Evolutionary conservation across 768 basidiomycete species (phyloP), one percentile per base, ranked within the genome.

Genomic region (Pleurotus sapidus): DNA sequence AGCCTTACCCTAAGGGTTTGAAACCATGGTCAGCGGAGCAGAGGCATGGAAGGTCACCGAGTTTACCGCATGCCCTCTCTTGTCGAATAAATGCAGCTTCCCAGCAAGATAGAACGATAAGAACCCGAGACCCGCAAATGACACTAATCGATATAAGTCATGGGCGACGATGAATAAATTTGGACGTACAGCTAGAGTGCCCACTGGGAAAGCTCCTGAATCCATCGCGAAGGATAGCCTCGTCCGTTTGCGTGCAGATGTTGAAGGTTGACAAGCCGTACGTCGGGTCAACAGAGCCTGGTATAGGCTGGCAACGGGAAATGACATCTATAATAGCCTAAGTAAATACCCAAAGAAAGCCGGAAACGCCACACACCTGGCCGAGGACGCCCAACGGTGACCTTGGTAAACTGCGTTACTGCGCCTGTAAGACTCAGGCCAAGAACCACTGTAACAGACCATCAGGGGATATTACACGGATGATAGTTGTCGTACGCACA

Each of bases 131-230:
- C 96, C 96, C 5, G 94, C 92, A 68, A 96, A 98, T 0, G 95
- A 93, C 55, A 96, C 93, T 92, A 63, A 8, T 45, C 45, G 37
- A 58, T 51, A 59, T 34, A 34, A 34, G 30, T 34, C 9, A 34
- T 34, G 9, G 30, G 30, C 30, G 30, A 34, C 4, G 30, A 34
- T 34, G 30, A 34, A 4, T 34, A 34, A 34, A 34, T 34, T 20
- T 23, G 25, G 12, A 74, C 88, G 49, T 72, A 95, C 93, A 59
- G 63, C 91, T 93, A 3, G 93, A 88, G 71, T 97, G 95, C 1
- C 95, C 95, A 55, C 91, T 93, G 12, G 89, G 89, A 70, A 98
- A 97, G 66, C 93, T 95, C 63, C 91, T 83, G 76, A 93, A 98
- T 1, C 95, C 95, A 72, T 96, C 93, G 25, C 77, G 73, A 61